Conservation (phyloP, 106 monocot species). For the Phalaenopsis aphrodite region DNA sequence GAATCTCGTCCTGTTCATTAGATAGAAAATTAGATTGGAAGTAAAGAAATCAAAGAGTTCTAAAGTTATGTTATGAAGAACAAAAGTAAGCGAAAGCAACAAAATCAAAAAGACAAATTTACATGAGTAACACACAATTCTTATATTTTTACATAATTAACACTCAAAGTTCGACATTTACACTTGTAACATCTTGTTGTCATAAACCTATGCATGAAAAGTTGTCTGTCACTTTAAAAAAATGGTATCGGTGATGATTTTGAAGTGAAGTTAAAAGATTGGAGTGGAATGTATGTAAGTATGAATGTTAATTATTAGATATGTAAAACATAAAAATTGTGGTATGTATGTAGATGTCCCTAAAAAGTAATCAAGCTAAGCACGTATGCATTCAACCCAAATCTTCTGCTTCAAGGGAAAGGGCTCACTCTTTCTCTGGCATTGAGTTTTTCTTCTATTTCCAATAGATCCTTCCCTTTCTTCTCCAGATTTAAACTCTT, state of each 20-base stretch:
- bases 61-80: not conserved
- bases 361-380: not conserved
- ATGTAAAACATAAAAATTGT: no score
- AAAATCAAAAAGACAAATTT: not conserved
- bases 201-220: no score
- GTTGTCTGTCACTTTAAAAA: no score
- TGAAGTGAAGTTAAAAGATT: no score
- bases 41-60: not conserved
- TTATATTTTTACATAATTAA: no score
- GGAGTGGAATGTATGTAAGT: no score
- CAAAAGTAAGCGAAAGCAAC: not conserved
- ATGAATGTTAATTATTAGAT: no score
- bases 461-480: conserved; percentile 50
- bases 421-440: conserved; percentile 47
- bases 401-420: not conserved
- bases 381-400: not conserved
- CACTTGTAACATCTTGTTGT: no score
- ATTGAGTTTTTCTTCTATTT: conserved; percentile 45
- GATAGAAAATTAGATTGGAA: not conserved
- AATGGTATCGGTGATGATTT: no score
- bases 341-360: no score
- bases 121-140: no score
- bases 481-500: conserved; percentile 28
- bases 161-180: no score
- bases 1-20: conserved; percentile 54